Evolutionary conservation across 2,329 filamentous ascomycete species (phyloP).

Genomic region (Calonectria fujianensis): DNA sequence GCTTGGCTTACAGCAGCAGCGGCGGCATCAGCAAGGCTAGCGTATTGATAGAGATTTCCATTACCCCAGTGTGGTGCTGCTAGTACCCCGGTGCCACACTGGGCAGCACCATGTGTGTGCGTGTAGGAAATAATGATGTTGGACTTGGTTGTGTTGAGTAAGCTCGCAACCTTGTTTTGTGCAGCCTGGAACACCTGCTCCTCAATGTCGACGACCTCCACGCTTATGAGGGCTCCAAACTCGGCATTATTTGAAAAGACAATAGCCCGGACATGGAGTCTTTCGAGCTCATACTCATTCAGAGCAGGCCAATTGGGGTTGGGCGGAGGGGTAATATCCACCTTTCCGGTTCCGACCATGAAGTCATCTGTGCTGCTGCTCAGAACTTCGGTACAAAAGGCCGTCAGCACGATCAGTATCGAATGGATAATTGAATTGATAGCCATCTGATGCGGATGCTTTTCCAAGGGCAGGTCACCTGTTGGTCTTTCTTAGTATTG

Average conservation of each 20-base stretch:
- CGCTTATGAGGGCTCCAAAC: not conserved
- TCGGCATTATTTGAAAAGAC: not conserved
- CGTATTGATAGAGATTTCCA: not conserved
- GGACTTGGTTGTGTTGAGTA: conserved; percentile 4
- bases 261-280: not conserved
- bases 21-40: not conserved
- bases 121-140: conserved; percentile 23
- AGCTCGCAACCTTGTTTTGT: not conserved
- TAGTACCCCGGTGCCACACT: not conserved
- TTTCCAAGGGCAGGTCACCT: no score
- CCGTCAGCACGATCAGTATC: not conserved
- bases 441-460: not conserved
- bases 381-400: not conserved
- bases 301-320: conserved; percentile 14
- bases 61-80: not conserved
- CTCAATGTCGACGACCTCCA: not conserved
- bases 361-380: not conserved
- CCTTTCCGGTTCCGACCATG: conserved; percentile 3
- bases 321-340: conserved; percentile 3
- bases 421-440: no score
- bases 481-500: not conserved
- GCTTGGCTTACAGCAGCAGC: conserved; percentile 9
- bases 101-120: not conserved
- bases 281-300: conserved; percentile 10
- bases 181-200: not conserved